phyloP scores from a whole-genome alignment of 345 rosid genomes.

The Eucalyptus brandiana region DNA sequence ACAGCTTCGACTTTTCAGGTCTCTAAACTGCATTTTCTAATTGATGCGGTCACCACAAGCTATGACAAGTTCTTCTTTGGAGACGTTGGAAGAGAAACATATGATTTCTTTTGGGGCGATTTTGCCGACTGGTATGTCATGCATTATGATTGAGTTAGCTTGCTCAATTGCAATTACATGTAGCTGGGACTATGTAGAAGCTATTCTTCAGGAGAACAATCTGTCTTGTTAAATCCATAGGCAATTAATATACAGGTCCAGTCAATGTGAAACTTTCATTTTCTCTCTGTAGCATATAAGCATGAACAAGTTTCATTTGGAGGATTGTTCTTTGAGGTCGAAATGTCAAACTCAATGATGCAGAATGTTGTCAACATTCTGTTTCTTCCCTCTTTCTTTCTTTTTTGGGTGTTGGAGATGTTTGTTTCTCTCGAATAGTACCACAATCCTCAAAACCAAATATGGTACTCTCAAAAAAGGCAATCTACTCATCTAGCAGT shows the following conservation, averaged over 20 bases:
- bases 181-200: neutral
- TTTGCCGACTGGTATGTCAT: conserved; percentile 81
- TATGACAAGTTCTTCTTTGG: conserved; percentile 86
- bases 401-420: neutral
- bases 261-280: neutral
- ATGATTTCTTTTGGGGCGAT: conserved; percentile 97
- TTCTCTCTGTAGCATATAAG: neutral
- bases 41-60: conserved; percentile 70
- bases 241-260: neutral
- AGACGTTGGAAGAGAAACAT: conserved; percentile 86
- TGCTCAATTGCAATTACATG: neutral
- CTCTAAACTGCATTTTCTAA: conserved; percentile 83
- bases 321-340: neutral
- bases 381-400: neutral
- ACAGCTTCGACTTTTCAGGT: conserved; percentile 28
- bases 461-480: neutral
- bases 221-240: neutral
- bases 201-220: neutral
- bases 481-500: neutral
- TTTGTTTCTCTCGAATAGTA: neutral
- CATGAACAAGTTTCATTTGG: neutral
- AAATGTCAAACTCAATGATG: neutral
- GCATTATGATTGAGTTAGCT: neutral
- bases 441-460: neutral
- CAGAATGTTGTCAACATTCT: neutral